phyloP scores from a whole-genome alignment of 2,329 filamentous ascomycete genomes.

The Phaeophleospora eucalypticola region DNA sequence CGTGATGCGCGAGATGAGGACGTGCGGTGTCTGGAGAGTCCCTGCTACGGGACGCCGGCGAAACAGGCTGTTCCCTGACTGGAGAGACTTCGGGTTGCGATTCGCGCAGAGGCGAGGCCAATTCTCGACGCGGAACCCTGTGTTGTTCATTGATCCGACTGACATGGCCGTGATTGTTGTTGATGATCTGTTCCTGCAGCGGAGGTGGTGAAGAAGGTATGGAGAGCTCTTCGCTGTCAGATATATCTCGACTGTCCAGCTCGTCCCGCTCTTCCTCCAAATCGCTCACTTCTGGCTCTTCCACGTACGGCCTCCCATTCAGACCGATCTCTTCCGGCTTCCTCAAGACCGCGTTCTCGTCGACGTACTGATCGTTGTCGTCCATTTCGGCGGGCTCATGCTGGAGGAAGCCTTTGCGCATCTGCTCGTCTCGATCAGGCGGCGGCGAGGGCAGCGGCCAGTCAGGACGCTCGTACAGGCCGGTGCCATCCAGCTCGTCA shows the following conservation, averaged over 20 bases:
- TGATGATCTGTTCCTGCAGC: constrained; percentile 1
- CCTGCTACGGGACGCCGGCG: constrained; percentile 2
- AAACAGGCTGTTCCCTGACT: constrained; percentile 12
- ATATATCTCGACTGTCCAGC: background rate
- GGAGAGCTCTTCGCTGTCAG: background rate
- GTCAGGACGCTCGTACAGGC: constrained; percentile 25
- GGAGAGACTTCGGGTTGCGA: constrained; percentile 18
- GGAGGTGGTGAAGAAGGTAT: constrained; percentile 3
- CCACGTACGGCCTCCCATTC: constrained; percentile 16
- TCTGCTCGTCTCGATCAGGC: constrained; percentile 1
- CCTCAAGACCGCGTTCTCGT: constrained; percentile 20
- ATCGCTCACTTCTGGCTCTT: constrained; percentile 23
- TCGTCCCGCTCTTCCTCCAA: constrained; percentile 19
- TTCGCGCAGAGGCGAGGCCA: constrained; percentile 5
- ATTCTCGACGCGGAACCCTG: constrained; percentile 6
- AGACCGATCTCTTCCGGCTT: constrained; percentile 20
- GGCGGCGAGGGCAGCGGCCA: constrained; percentile 25
- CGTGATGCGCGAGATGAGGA: constrained; percentile 2
- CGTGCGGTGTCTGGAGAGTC: constrained; percentile 2
- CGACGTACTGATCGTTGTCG: constrained; percentile 16
- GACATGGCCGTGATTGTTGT: background rate
- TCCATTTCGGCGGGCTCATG: constrained; percentile 14
- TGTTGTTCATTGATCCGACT: background rate
- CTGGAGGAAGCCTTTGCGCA: constrained; percentile 6
- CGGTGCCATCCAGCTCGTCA: constrained; percentile 30